Percentiles rank a stretch among this genome's conserved stretches.
phyloP scores from a whole-genome alignment of 2,329 filamentous ascomycete genomes.

The Rhynchosporium graminicola region DNA sequence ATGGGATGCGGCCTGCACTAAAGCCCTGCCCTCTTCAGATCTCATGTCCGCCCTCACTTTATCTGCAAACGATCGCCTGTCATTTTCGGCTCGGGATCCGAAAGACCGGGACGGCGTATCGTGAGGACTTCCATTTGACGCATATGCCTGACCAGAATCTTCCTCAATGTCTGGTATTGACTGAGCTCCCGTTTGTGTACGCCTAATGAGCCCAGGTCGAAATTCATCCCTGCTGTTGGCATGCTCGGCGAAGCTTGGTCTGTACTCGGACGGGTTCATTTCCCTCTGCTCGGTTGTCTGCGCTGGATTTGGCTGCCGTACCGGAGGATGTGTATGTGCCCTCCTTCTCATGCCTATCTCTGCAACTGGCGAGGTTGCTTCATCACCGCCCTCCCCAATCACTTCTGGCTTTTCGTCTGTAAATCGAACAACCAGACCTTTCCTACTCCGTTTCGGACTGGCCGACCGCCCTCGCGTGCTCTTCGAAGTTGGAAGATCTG shows the following conservation, averaged over 20 bases:
- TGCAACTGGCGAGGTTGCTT: conserved; percentile 69
- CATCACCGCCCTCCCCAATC: conserved; percentile 91
- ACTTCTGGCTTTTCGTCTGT: conserved; percentile 71
- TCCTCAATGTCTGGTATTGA: conserved; percentile 25
- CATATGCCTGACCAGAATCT: neutral
- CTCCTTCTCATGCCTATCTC: conserved; percentile 66
- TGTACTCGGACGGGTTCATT: conserved; percentile 14
- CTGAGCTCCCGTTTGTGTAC: conserved; percentile 57
- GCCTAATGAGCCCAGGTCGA: conserved; percentile 53
- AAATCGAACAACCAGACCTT: conserved; percentile 75
- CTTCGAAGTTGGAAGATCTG: conserved; percentile 42
- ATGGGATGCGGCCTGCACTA: conserved; percentile 44
- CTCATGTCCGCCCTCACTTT: conserved; percentile 61
- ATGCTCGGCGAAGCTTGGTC: conserved; percentile 18
- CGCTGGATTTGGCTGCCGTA: conserved; percentile 21
- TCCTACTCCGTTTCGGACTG: conserved; percentile 51
- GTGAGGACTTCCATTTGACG: neutral
- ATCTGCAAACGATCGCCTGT: conserved; percentile 35
- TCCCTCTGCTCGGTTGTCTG: conserved; percentile 18
- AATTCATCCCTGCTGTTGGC: conserved; percentile 42
- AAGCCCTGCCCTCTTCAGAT: conserved; percentile 59
- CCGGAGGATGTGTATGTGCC: conserved; percentile 34
- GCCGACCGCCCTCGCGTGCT: conserved; percentile 33
- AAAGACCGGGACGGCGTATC: neutral
- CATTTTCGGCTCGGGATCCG: neutral